Conservation (phyloP, 1,139 yeast genomes). For the Candida tetrigidarum region DNA sequence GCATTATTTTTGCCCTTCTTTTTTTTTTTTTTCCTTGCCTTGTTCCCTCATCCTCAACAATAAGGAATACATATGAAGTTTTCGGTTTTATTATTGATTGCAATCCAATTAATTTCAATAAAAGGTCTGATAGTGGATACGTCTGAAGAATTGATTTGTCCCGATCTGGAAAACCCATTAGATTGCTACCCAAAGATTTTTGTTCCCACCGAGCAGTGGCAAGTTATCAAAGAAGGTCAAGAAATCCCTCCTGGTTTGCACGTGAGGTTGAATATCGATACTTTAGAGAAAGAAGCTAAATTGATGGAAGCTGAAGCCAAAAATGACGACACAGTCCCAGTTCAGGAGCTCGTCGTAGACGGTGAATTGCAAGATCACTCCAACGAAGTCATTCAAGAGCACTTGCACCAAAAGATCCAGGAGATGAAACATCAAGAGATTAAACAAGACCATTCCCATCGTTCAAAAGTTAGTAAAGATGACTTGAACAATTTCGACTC, state of each 20-base stretch:
- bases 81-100: constrained; percentile 7
- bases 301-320: constrained; percentile 38
- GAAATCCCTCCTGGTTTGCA: constrained; percentile 80
- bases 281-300: constrained; percentile 71
- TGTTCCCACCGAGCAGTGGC: constrained; percentile 70
- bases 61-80: constrained; percentile 8
- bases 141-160: constrained; percentile 20
- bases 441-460: constrained; percentile 7
- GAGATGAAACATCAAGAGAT: constrained; percentile 9
- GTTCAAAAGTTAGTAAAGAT: constrained; percentile 20
- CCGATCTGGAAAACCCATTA: constrained; percentile 36
- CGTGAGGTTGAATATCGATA: constrained; percentile 69
- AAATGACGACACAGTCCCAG: constrained; percentile 9
- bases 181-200: constrained; percentile 69
- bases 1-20: too few species aligned
- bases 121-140: constrained; percentile 19
- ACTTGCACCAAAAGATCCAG: constrained; percentile 9
- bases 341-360: constrained; percentile 21
- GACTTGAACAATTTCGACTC: constrained; percentile 31
- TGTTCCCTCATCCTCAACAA: too few species aligned
- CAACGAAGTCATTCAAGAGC: constrained; percentile 13
- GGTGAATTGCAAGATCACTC: constrained; percentile 19
- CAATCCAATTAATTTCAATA: constrained; percentile 4
- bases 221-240: constrained; percentile 66
- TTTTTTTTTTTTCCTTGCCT: too few species aligned